Evolutionary conservation across 495 filamentous ascomycete species (phyloP).

Genomic region (Platismatia glauca): DNA sequence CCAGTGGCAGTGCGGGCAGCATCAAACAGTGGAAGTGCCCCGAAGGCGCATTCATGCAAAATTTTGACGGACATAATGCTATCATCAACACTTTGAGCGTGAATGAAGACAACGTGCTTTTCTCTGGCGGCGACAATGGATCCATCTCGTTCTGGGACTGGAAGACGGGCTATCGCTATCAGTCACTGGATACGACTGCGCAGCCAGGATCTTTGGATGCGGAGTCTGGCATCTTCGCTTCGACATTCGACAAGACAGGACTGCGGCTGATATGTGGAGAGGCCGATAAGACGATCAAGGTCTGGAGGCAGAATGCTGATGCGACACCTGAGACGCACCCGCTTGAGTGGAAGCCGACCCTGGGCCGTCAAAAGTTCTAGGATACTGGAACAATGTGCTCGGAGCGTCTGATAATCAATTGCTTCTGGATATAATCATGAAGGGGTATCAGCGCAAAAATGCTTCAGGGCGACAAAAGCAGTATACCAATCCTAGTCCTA

Average conservation of each 20-base stretch:
- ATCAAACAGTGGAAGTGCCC: constrained; percentile 99
- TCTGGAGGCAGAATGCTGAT: constrained; percentile 86
- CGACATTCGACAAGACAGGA: constrained; percentile 82
- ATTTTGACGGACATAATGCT: constrained; percentile 92
- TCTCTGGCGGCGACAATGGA: constrained; percentile 93
- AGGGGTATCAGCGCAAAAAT: constrained; percentile 1
- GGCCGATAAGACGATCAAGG: constrained; percentile 94
- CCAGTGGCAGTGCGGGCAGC: constrained; percentile 75
- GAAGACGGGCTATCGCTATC: constrained; percentile 91
- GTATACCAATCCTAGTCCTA: constrained; percentile 24
- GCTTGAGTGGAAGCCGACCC: constrained; percentile 81
- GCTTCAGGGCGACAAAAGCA: neutral
- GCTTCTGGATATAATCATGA: neutral
- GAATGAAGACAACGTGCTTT: constrained; percentile 91
- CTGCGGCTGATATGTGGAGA: constrained; percentile 86
- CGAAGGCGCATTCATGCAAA: constrained; percentile 98
- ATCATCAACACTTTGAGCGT: constrained; percentile 92
- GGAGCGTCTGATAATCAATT: neutral
- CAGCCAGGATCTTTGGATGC: constrained; percentile 93
- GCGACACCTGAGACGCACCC: constrained; percentile 90
- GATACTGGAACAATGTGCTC: no score
- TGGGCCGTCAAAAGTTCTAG: constrained; percentile 63
- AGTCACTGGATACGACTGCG: constrained; percentile 76
- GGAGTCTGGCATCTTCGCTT: constrained; percentile 87
- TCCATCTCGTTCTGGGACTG: constrained; percentile 99